These are phyloP conservation scores for Ascochyta rabiei DNA, from an alignment of 2,329 filamentous ascomycete genomes.

Conservation along the genomic window DNA sequence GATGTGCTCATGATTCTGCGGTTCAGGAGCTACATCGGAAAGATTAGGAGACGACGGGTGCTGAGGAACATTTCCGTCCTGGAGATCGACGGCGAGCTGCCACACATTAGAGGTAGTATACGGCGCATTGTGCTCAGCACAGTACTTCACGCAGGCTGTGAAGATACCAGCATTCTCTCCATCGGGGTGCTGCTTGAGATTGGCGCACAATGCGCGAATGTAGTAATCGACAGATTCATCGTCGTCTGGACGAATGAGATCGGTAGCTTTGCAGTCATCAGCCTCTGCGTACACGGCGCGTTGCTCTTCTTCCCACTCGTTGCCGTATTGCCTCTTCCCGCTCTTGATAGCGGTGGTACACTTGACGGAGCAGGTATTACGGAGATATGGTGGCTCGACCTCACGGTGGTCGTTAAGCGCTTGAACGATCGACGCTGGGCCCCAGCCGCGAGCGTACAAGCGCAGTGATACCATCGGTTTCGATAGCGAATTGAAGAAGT, in stretches of 20 bases:
- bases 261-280: constrained; percentile 25
- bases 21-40: neutral
- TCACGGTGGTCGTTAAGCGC: constrained; percentile 33
- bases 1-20: too few species aligned
- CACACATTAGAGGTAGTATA: constrained; percentile 24
- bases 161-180: constrained; percentile 31
- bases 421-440: constrained; percentile 28
- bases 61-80: neutral
- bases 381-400: constrained; percentile 32
- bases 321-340: constrained; percentile 21
- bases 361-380: constrained; percentile 40
- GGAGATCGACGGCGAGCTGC: constrained; percentile 21
- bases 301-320: constrained; percentile 18
- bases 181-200: constrained; percentile 27
- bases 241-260: constrained; percentile 25
- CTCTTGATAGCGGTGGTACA: constrained; percentile 33
- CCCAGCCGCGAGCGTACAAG: constrained; percentile 33
- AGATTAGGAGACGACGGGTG: neutral
- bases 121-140: constrained; percentile 17
- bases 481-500: constrained; percentile 38
- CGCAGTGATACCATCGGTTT: constrained; percentile 34
- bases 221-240: constrained; percentile 19
- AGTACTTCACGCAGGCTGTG: constrained; percentile 34
- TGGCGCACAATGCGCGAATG: constrained; percentile 18
- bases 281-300: constrained; percentile 15